A percentile compares a stretch with the other conserved stretches of the same genome.
phyloP scores from a whole-genome alignment of 305 asterid species.

The Nicotiana rustica region DNA sequence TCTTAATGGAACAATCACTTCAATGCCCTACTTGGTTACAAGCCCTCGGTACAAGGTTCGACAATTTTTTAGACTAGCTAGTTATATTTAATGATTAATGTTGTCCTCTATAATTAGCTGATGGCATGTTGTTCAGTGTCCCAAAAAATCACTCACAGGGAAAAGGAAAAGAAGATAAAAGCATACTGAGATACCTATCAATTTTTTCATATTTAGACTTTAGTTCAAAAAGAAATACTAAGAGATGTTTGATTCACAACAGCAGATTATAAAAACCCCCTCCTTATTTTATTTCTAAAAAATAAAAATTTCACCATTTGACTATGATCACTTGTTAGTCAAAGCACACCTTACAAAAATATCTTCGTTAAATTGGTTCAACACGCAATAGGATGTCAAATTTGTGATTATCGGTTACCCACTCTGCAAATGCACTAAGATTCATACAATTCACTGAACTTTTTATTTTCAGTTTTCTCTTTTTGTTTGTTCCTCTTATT shows the following conservation, averaged over 20 bases:
- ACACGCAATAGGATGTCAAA: background rate
- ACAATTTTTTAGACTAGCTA: background rate
- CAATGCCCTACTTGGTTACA: background rate
- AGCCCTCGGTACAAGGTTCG: background rate
- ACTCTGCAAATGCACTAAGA: background rate
- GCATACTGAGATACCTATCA: background rate
- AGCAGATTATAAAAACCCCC: background rate
- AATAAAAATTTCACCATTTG: background rate
- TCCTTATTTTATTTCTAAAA: background rate
- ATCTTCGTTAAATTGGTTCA: background rate
- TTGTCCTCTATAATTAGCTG: background rate
- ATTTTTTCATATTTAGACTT: background rate
- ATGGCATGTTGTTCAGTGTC: background rate
- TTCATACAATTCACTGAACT: background rate
- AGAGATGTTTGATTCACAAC: background rate
- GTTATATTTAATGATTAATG: background rate
- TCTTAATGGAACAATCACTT: too few species aligned
- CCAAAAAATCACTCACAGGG: background rate
- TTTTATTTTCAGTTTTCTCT: background rate
- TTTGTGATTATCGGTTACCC: background rate
- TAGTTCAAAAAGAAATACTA: too few species aligned
- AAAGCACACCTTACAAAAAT: background rate
- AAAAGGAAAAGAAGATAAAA: too few species aligned
- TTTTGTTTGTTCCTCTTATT: background rate
- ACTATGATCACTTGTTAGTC: background rate